phyloP scores from a whole-genome alignment of 805 yeast genomes.

The Starmerella bacillaris region DNA sequence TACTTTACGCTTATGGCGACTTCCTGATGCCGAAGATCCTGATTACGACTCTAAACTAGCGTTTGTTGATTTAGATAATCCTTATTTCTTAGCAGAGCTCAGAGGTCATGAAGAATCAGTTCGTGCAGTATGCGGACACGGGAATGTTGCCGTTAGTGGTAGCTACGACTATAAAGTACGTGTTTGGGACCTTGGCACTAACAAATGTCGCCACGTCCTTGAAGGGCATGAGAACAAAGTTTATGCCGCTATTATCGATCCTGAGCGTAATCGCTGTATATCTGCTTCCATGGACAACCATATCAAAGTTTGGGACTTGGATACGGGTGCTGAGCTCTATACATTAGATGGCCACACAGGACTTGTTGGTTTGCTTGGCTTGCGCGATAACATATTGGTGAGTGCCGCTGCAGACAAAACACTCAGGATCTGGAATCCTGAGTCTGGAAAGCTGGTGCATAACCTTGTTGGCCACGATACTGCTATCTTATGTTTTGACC shows the following conservation, averaged over 20 bases:
- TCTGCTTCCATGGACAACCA: slow-evolving; percentile 85
- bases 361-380: slow-evolving; percentile 69
- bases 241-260: slow-evolving; percentile 73
- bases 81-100: slow-evolving; percentile 49
- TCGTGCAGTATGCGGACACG: slow-evolving; percentile 72
- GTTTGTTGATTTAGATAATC: slow-evolving; percentile 21
- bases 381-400: slow-evolving; percentile 58
- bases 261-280: slow-evolving; percentile 56
- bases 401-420: slow-evolving; percentile 95
- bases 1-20: slow-evolving; percentile 64
- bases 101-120: slow-evolving; percentile 68
- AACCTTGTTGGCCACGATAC: slow-evolving; percentile 59
- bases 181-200: slow-evolving; percentile 76
- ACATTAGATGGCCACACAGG: slow-evolving; percentile 77
- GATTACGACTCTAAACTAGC: slow-evolving; percentile 17
- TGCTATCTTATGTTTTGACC: slow-evolving; percentile 87
- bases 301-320: slow-evolving; percentile 77
- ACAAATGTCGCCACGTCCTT: slow-evolving; percentile 52
- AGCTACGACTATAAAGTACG: slow-evolving; percentile 79
- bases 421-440: slow-evolving; percentile 82
- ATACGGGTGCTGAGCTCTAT: slow-evolving; percentile 49
- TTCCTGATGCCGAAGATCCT: slow-evolving; percentile 33
- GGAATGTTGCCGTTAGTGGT: slow-evolving; percentile 69
- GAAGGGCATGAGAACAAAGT: slow-evolving; percentile 76
- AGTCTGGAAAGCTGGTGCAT: slow-evolving; percentile 44